Conservation (phyloP, 345 rosid species). For the Salix brachista region DNA sequence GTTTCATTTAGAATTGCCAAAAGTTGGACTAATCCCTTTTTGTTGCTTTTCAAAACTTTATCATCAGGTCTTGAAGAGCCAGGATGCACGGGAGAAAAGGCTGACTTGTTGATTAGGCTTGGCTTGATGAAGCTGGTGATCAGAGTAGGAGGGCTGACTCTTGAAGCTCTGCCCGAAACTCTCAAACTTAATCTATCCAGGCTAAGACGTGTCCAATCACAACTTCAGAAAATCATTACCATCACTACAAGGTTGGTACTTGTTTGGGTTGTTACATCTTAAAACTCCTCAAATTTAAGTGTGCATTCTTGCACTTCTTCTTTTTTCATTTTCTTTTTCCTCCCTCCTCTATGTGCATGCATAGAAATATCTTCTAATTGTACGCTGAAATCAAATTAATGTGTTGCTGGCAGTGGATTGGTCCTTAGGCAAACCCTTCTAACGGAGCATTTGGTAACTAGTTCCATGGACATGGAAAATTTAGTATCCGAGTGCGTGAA, state of each 20-base stretch:
- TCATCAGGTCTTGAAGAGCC: background rate
- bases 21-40: background rate
- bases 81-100: slow-evolving; percentile 13
- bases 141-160: slow-evolving; percentile 7
- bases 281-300: no score
- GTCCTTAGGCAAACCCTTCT: slow-evolving; percentile 4
- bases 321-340: no score
- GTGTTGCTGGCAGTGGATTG: background rate
- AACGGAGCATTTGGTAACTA: slow-evolving; percentile 4
- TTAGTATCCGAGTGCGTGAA: background rate
- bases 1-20: background rate
- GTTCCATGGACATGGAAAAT: slow-evolving; percentile 1
- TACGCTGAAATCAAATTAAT: background rate
- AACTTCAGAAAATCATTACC: slow-evolving; percentile 11
- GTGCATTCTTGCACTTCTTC: no score
- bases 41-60: background rate
- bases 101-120: slow-evolving; percentile 1
- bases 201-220: slow-evolving; percentile 11
- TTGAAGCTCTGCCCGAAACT: slow-evolving; percentile 10
- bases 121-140: slow-evolving; percentile 13
- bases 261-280: background rate
- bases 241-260: slow-evolving; percentile 7
- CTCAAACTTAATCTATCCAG: slow-evolving; percentile 3
- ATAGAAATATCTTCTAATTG: background rate
- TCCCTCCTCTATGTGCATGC: background rate